Base-by-base conservation (phyloP, 306 rosid genomes). In the Ochetophila trinervis region DNA sequence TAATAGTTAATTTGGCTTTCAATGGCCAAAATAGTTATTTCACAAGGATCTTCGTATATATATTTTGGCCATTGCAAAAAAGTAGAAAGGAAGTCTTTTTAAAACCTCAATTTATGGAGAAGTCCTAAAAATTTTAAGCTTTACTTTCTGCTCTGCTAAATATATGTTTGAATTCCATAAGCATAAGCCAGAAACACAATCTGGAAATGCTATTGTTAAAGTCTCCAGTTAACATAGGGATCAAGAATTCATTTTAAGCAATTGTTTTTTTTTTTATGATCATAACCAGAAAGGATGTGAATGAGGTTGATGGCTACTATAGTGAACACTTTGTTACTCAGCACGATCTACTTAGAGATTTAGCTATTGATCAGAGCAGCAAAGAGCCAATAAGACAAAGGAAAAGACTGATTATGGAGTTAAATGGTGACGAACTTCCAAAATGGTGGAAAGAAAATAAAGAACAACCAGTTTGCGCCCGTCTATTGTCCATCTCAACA, bases 331-430 rank as follows among this genome's bases (percentile, higher is more conserved):
- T 71, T 22, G 79, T 83, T 18, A 74, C 79, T 2, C 85, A 70
- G 45, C 76, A 83, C 51, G 83, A 82, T 69, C 81, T 86, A 75
- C 90, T 88, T 63, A 78, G 86, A 19, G 95, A 91, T 55, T 69
- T 91, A 60, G 86, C 89, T 16, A 81, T 86, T 10, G 73, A 27
- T 21, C 75, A 77, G 60, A 64, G 60, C 27, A 75, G 32, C 47
- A 47, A 68, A 10, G 82, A 67, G 14, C 55, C 80, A 2, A 22
- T 60, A 30, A 54, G 69, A 54, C 54, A 67, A 42, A 80, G 85
- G 72, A 72, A 68, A 34, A 85, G 86, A 66, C 65, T 84, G 49
- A 60, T 76, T 67, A 19, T 91, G 5, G 76, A 88, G 45, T 20
- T 82, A 1, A 37, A 4, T 34, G 81, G 77, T 60, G 76, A 84